Base-by-base conservation (phyloP, 305 asterid genomes). In the Withania somnifera region DNA sequence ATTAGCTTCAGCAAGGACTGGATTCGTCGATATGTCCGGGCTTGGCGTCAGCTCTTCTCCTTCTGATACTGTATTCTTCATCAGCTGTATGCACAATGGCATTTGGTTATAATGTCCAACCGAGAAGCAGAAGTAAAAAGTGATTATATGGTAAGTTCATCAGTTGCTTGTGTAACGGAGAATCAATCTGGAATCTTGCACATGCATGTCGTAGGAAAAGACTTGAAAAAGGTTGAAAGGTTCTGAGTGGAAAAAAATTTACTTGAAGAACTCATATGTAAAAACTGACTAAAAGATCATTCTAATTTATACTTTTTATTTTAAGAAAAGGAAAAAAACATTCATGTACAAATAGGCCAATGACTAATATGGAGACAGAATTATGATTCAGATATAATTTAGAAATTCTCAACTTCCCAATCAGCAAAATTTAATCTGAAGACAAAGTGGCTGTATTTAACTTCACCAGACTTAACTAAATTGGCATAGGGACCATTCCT, bases 351-450 rank as follows among this genome's bases (percentile, higher is more conserved):
- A 6, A n/a, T 11, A 53, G 10, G 24, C 58, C 58, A 7, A 17
- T 52, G 15, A 6, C 54, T 50, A 50, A 3, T 50, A 50, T 50
- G 54, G 54, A 50, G n/a, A 50, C 40, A 45, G 54, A 50, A 50
- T 4, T 13, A 50, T 51, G 56, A 51, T 15, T 51, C 14, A 15
- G 56, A 14, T 51, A 52, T 52, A 52, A 2, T 36, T 6, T 9
- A 50, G 20, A 19, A 4, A n/a, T 36, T 51, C 7, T 24, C 38
- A 84, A 92, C 95, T 94, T 87, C 71, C 95, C 95, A 92, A 79
- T 91, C 95, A 45, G 54, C n/a, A 56, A 87, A 90, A 81, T 89
- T 94, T 3, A 87, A 83, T 84, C 92, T 85, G 86, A 88, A 88
- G 50, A 91, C 75, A 51, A 89, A 92, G 8, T 91, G 92, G 75